A percentile compares a stretch with the other conserved stretches of the same genome.
phyloP scores from a whole-genome alignment of 1,139 yeast species.

The Pneumocystis sp. region DNA sequence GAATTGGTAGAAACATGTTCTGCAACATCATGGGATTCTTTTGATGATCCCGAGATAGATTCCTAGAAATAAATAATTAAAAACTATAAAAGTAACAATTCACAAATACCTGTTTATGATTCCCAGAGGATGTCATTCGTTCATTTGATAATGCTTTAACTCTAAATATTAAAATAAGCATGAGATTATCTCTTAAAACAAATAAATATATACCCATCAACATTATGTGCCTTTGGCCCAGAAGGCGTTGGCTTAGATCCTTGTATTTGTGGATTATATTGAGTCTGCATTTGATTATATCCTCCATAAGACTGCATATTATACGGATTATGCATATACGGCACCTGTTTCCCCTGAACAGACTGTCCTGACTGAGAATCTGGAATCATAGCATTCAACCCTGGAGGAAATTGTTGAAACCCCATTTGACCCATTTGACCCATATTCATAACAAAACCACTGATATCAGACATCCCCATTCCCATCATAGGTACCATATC shows the following conservation, averaged over 20 bases:
- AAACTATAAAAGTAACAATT: neutral
- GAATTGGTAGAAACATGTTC: neutral
- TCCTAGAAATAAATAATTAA: neutral
- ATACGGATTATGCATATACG: constrained; percentile 4
- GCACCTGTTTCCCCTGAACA: constrained; percentile 17
- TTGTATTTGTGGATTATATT: neutral
- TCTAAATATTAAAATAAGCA: neutral
- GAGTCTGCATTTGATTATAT: neutral
- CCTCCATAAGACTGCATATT: neutral
- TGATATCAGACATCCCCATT: constrained; percentile 1
- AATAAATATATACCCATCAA: neutral
- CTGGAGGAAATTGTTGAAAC: neutral
- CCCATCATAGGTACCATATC: neutral
- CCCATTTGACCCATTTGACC: neutral
- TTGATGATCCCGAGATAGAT: neutral
- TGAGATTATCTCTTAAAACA: neutral
- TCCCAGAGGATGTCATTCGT: neutral
- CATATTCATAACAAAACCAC: constrained; percentile 3
- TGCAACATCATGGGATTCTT: neutral
- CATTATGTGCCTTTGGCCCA: neutral
- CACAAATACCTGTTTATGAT: neutral
- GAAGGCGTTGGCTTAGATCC: neutral
- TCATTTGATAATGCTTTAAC: neutral
- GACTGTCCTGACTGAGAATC: neutral
- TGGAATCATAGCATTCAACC: neutral